These are phyloP conservation scores for Avena sativa DNA, from an alignment of 176 grass and related monocot species.

Conservation along the genomic window DNA sequence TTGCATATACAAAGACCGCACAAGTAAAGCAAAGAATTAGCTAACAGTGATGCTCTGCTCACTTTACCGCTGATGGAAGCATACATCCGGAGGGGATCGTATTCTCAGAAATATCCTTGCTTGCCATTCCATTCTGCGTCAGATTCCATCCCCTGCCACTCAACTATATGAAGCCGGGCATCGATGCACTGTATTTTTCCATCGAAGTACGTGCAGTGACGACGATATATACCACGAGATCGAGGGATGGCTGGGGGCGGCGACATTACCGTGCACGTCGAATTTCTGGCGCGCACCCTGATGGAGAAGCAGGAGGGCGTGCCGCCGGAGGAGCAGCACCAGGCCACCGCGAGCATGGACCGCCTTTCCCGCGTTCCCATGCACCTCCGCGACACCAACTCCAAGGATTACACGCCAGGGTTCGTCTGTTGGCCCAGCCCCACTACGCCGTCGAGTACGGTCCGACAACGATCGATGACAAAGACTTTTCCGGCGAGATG, in stretches of 20 bases:
- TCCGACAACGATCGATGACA: too few species aligned
- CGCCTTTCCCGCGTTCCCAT: slow-evolving; percentile 38
- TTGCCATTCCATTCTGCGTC: slow-evolving; percentile 7
- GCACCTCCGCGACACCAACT: slow-evolving; percentile 24
- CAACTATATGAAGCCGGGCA: not conserved
- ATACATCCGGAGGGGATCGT: not conserved
- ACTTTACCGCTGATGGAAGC: slow-evolving; percentile 23
- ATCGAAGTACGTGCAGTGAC: not conserved
- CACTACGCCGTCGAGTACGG: too few species aligned
- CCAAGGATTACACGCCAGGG: slow-evolving; percentile 41
- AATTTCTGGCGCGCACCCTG: slow-evolving; percentile 27
- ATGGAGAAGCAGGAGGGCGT: slow-evolving; percentile 34
- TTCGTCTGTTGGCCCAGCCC: not conserved
- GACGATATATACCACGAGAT: too few species aligned
- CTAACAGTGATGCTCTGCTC: not conserved
- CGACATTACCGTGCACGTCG: slow-evolving; percentile 45
- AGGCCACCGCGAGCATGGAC: not conserved
- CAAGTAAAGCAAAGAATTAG: slow-evolving; percentile 57
- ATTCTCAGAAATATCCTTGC: slow-evolving; percentile 25
- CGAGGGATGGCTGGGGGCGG: not conserved
- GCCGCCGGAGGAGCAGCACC: slow-evolving; percentile 22
- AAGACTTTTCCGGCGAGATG: too few species aligned
- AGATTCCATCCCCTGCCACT: not conserved
- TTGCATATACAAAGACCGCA: not conserved
- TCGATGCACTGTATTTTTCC: not conserved